Base-by-base conservation (phyloP, 1,284 basidiomycete genomes). In the Vanrija sp. region DNA sequence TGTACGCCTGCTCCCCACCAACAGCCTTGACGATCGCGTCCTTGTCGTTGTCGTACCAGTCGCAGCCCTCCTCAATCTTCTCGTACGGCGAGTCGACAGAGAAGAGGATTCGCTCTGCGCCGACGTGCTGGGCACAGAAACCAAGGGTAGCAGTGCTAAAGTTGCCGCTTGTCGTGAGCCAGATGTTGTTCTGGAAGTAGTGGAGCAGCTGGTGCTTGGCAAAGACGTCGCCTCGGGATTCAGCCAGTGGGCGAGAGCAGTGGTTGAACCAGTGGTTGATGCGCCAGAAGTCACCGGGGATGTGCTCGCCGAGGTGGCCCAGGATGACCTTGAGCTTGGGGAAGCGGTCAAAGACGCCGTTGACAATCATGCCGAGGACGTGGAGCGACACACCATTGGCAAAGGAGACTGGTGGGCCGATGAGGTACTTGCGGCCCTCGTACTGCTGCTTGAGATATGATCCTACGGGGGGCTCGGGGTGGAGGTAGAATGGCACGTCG, bases 291-390 rank as follows among this genome's bases (percentile, higher is more conserved):
- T 73, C 71, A 25, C 71, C 68, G 9, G 69, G 68, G 42, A 73
- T 66, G 58, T 72, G 69, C 60, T 73, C 71, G 60, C 71, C 71
- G 15, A 73, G 65, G 62, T 73, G 71, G 29, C 71, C 71, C n/a
- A 73, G 66, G 39, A 73, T 73, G 53, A 73, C 65, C 61, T 70
- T 69, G 58, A 73, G 71, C 65, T 73, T 73, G 16, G 70, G 72
- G 61, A 69, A 67, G 21, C 72, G 67, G 65, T 73, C 72, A 34
- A 73, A 73, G 18, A 73, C 72, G 39, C 72, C 72, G 59, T 73
- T 73, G 62, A 67, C 64, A 46, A 73, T 69, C 67, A 73, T 67
- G 28, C 69, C 71, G 49, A 72, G 67, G 18, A 73, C 46, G 53
- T 73, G 72, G 12, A 68, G 62, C 5, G 67, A 67, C 39, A 73